phyloP scores from a whole-genome alignment of 2,329 filamentous ascomycete species.

The Westerdykella sp. region DNA sequence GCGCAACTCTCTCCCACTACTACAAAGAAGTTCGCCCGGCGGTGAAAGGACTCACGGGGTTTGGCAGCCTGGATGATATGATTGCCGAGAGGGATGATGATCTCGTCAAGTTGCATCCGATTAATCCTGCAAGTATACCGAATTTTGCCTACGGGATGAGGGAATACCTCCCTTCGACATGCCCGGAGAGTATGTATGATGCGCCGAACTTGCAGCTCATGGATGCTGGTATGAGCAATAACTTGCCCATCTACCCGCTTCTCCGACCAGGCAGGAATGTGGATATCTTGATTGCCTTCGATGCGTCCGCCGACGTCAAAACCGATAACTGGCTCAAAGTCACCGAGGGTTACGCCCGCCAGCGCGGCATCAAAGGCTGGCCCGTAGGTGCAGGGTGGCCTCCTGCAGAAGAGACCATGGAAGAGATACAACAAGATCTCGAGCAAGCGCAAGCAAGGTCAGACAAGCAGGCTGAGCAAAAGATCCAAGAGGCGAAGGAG shows the following conservation, averaged over 20 bases:
- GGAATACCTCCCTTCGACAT: constrained; percentile 64
- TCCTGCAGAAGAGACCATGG: constrained; percentile 51
- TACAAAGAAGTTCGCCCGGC: constrained; percentile 89
- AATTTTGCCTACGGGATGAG: constrained; percentile 84
- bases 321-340: constrained; percentile 96
- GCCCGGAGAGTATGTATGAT: constrained; percentile 69
- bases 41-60: constrained; percentile 66
- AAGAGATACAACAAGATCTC: constrained; percentile 59
- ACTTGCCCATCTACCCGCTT: constrained; percentile 90
- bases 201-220: constrained; percentile 62
- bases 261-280: constrained; percentile 82
- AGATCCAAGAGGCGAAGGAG: constrained; percentile 53
- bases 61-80: constrained; percentile 71
- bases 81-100: constrained; percentile 79
- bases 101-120: constrained; percentile 85
- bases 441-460: constrained; percentile 60
- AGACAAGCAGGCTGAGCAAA: constrained; percentile 55
- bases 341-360: constrained; percentile 84
- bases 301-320: constrained; percentile 87
- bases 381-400: constrained; percentile 95
- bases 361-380: constrained; percentile 90
- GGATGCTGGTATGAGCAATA: constrained; percentile 99
- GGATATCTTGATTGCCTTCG: constrained; percentile 87
- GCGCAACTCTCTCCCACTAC: constrained; percentile 90
- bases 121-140: constrained; percentile 83